Percentiles rank a stretch among this genome's conserved stretches.
These are phyloP conservation scores for Ceratocystis lukuohia DNA, from an alignment of 2,329 filamentous ascomycete genomes.

Conservation along the genomic window DNA sequence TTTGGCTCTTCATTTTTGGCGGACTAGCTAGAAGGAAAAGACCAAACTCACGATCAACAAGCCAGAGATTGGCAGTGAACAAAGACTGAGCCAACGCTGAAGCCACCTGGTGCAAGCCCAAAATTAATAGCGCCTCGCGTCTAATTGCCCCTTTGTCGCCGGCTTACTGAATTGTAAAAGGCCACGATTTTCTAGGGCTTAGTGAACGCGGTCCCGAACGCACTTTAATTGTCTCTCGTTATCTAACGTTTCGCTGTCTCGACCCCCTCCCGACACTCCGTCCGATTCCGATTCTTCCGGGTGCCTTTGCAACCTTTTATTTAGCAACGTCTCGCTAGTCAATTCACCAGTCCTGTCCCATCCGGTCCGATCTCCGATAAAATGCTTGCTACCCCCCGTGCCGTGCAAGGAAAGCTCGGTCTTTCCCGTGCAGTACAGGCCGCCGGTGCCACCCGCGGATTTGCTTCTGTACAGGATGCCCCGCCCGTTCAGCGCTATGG, in stretches of 20 bases:
- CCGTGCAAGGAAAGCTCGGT: slow-evolving; percentile 28
- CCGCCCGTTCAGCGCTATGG: slow-evolving; percentile 56
- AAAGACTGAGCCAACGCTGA: background rate
- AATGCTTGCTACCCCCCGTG: slow-evolving; percentile 34
- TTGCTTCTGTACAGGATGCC: slow-evolving; percentile 69
- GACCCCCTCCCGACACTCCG: background rate
- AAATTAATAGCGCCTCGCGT: background rate
- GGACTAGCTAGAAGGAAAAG: background rate
- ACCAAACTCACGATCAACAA: background rate
- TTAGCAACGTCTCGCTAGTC: background rate
- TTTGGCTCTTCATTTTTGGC: background rate
- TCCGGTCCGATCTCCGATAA: slow-evolving; percentile 24
- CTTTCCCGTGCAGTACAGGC: slow-evolving; percentile 27
- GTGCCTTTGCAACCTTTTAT: background rate
- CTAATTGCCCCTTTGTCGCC: background rate
- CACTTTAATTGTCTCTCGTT: background rate
- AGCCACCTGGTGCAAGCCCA: background rate
- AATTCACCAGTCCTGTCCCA: slow-evolving; percentile 22
- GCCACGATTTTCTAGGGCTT: background rate
- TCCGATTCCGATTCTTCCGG: background rate
- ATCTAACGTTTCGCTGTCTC: too few relatives aligned
- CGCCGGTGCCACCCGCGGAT: slow-evolving; percentile 43
- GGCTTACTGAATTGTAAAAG: background rate
- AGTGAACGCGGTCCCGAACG: background rate
- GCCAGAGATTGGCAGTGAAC: background rate